phyloP scores from a whole-genome alignment of 345 rosid genomes.

The Bruguiera gymnorhiza region DNA sequence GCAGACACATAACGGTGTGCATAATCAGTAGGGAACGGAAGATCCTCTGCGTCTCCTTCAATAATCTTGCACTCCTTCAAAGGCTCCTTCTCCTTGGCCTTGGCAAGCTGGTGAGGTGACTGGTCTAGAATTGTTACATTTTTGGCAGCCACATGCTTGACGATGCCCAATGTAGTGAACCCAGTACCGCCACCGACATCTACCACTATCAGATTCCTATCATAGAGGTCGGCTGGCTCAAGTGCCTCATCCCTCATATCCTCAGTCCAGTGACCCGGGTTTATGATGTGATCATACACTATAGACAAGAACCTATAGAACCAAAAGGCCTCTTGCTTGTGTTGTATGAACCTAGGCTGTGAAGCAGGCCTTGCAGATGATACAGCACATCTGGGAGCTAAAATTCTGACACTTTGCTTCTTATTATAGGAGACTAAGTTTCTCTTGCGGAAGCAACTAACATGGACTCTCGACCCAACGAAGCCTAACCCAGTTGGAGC shows the following conservation, averaged over 20 bases:
- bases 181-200: too few species aligned
- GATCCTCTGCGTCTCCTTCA: too few species aligned
- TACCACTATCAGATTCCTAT: constrained; percentile 31
- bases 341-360: constrained; percentile 39
- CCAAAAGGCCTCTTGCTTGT: constrained; percentile 42
- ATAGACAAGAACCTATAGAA: constrained; percentile 37
- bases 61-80: too few species aligned
- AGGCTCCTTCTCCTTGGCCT: too few species aligned
- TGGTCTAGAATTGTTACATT: too few species aligned
- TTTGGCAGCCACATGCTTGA: too few species aligned
- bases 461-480: constrained; percentile 12
- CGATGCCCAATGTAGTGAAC: too few species aligned
- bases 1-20: too few species aligned
- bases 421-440: neutral
- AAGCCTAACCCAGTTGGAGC: constrained; percentile 17
- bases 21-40: too few species aligned
- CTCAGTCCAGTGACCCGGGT: constrained; percentile 43
- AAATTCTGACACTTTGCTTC: constrained; percentile 9
- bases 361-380: constrained; percentile 40
- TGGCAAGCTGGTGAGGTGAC: too few species aligned
- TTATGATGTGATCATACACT: constrained; percentile 35
- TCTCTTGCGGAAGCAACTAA: constrained; percentile 12
- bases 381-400: constrained; percentile 19
- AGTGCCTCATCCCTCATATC: constrained; percentile 41
- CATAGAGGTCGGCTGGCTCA: constrained; percentile 33